A percentile compares a stretch with the other conserved stretches of the same genome.
These are phyloP conservation scores for Solanum tacnaense DNA, from an alignment of 257 asterid species.

Conservation along the genomic window DNA sequence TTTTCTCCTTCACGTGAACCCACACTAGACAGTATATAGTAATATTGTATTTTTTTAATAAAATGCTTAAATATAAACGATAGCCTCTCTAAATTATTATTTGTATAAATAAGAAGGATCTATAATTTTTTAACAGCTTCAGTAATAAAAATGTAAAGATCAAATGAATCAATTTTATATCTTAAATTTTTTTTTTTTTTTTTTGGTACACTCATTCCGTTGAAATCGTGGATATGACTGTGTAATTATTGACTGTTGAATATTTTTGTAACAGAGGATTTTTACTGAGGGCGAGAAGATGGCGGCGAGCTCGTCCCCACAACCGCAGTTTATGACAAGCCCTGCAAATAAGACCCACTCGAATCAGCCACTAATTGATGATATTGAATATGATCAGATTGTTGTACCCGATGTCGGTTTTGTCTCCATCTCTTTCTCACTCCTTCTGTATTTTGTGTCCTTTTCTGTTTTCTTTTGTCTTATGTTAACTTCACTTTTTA, in stretches of 20 bases:
- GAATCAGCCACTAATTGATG: conserved; percentile 53
- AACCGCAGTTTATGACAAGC: conserved; percentile 67
- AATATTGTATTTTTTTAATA: too few species aligned
- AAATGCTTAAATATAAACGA: neutral
- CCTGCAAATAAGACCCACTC: conserved; percentile 36
- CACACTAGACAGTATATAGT: neutral
- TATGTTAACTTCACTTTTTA: neutral
- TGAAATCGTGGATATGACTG: neutral
- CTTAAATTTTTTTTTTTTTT: too few species aligned
- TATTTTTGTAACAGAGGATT: neutral
- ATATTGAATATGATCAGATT: conserved; percentile 78
- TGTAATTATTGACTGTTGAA: neutral
- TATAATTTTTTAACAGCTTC: too few species aligned
- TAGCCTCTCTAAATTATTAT: too few species aligned
- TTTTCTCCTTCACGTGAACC: neutral
- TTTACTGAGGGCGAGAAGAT: conserved; percentile 14
- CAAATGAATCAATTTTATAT: too few species aligned
- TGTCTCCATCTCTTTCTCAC: neutral
- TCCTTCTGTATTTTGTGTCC: neutral
- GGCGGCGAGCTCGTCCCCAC: conserved; percentile 41
- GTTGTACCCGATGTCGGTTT: conserved; percentile 73
- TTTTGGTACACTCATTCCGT: neutral
- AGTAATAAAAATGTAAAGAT: too few species aligned
- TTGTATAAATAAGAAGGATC: neutral
- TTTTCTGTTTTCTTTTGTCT: neutral